Conservation (phyloP, 441 rosid genomes). For the Jatropha podagrica region DNA sequence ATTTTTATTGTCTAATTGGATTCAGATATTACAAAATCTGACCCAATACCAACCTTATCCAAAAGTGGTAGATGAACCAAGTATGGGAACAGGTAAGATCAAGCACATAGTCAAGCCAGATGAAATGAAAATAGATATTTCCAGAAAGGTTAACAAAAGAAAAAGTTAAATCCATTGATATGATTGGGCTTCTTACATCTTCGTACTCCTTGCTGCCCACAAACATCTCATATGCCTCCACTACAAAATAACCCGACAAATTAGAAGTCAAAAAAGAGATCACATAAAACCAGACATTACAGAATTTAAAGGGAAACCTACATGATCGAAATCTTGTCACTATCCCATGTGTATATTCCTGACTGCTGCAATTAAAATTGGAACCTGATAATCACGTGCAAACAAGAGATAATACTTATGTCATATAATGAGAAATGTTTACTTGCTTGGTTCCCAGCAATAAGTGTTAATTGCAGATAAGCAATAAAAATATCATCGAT, state of each 20-base stretch:
- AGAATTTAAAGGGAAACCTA: slow-evolving; percentile 31
- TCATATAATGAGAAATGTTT: background rate
- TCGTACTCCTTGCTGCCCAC: slow-evolving; percentile 57
- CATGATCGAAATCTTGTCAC: slow-evolving; percentile 77
- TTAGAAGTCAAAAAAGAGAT: slow-evolving; percentile 18
- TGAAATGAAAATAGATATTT: slow-evolving; percentile 3
- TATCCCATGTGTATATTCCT: slow-evolving; percentile 68
- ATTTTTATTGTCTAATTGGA: too few species aligned
- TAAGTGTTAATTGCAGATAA: background rate
- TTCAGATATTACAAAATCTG: too few species aligned
- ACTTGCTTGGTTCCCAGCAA: background rate
- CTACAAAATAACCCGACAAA: slow-evolving; percentile 44
- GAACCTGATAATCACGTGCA: slow-evolving; percentile 50
- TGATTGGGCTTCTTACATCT: slow-evolving; percentile 50
- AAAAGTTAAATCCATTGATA: background rate
- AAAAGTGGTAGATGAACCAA: background rate
- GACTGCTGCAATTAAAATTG: slow-evolving; percentile 57
- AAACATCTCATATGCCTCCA: slow-evolving; percentile 75
- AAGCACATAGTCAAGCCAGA: background rate
- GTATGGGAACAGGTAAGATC: background rate
- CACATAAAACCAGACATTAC: slow-evolving; percentile 4
- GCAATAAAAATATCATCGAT: background rate
- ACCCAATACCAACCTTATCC: background rate
- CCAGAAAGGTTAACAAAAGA: background rate
- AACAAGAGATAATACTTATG: slow-evolving; percentile 3